Evolutionary conservation across 345 rosid genomes (phyloP).

Genomic region (Firmiana major): DNA sequence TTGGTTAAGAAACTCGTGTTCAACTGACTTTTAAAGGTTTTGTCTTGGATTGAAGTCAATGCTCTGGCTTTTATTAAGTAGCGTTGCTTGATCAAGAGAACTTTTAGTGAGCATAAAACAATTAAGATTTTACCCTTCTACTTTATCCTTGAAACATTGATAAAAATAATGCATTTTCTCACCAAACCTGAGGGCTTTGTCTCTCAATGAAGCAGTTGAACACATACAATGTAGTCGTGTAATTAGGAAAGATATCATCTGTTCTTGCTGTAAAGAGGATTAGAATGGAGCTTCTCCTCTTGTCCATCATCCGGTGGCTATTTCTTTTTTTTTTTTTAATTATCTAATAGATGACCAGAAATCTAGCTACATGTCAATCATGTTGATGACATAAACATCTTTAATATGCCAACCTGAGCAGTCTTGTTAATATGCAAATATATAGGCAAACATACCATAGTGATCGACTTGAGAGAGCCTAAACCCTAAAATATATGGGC

Average conservation of each 20-base stretch:
- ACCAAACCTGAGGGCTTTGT: background rate
- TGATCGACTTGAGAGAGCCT: background rate
- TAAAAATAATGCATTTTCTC: background rate
- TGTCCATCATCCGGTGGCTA: too few species aligned
- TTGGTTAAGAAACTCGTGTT: background rate
- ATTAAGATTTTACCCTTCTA: background rate
- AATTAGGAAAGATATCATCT: background rate
- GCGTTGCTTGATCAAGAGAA: background rate
- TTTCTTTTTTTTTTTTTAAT: background rate
- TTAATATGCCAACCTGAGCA: conserved; percentile 2
- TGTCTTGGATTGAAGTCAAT: background rate
- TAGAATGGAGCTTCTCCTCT: background rate
- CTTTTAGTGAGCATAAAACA: background rate
- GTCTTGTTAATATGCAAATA: background rate
- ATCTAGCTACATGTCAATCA: too few species aligned
- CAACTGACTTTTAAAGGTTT: background rate
- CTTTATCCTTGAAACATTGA: background rate
- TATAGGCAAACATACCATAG: background rate
- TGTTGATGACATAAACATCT: too few species aligned
- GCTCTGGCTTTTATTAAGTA: background rate
- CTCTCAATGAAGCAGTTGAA: background rate
- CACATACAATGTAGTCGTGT: background rate
- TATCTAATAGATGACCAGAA: background rate
- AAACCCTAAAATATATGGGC: background rate
- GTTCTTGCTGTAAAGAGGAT: background rate